Evolutionary conservation across 2,329 filamentous ascomycete genomes (phyloP).

Genomic region (Ophiostoma piceae): DNA sequence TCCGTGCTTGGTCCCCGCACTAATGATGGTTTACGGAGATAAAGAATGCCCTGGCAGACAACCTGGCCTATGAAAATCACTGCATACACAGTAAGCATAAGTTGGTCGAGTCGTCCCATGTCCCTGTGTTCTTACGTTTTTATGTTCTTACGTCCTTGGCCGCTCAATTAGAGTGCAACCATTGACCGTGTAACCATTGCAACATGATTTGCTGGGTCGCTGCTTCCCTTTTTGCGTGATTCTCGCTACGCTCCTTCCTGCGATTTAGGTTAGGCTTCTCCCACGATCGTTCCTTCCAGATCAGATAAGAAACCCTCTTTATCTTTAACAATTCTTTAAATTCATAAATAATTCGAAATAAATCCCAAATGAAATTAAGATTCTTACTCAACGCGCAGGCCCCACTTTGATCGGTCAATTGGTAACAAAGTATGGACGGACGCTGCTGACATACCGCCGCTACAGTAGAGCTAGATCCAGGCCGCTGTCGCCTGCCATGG

Average conservation of each 20-base stretch:
- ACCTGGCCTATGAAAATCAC: neutral
- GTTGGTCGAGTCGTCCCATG: slow-evolving; percentile 4
- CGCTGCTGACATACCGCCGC: neutral
- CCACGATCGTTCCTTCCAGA: slow-evolving; percentile 5
- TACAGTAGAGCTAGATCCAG: neutral
- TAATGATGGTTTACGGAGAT: slow-evolving; percentile 18
- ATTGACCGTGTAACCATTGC: neutral
- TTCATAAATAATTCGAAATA: no score
- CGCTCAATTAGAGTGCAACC: neutral
- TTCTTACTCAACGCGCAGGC: neutral
- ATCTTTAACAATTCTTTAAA: neutral
- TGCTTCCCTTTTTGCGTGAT: neutral
- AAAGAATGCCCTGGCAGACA: neutral
- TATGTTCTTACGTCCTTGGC: neutral
- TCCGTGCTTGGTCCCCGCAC: slow-evolving; percentile 16
- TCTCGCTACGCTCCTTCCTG: neutral
- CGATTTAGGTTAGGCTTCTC: neutral
- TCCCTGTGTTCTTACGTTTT: neutral
- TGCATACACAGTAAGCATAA: slow-evolving; percentile 4
- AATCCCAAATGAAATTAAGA: neutral
- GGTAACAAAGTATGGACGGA: neutral
- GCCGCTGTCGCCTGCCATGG: neutral
- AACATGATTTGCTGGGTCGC: neutral
- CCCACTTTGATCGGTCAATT: slow-evolving; percentile 12
- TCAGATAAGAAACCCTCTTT: neutral